phyloP scores from a whole-genome alignment of 1,139 yeast species.

The Saccharomyces uvarum region DNA sequence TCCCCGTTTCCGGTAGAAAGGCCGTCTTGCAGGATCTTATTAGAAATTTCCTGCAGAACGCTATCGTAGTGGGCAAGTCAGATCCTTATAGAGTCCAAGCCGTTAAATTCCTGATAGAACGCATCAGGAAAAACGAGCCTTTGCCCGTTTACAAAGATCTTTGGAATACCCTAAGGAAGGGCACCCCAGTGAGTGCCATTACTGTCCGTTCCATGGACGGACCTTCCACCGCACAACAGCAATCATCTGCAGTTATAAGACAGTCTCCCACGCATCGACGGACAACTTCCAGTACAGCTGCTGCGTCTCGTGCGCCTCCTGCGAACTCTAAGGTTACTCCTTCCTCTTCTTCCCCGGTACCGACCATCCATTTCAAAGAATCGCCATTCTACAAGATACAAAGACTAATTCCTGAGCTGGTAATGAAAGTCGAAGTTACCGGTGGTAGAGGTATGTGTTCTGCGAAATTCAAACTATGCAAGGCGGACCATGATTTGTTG shows the following conservation, averaged over 20 bases:
- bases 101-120: slow-evolving; percentile 38
- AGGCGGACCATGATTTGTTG: slow-evolving; percentile 34
- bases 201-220: slow-evolving; percentile 18
- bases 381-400: slow-evolving; percentile 46
- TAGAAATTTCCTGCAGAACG: slow-evolving; percentile 34
- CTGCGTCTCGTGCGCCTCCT: not conserved
- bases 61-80: slow-evolving; percentile 32
- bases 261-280: not conserved
- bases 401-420: slow-evolving; percentile 40
- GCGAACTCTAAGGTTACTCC: not conserved
- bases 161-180: slow-evolving; percentile 19
- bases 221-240: slow-evolving; percentile 12
- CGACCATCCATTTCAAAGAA: slow-evolving; percentile 34
- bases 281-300: not conserved
- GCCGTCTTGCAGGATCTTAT: slow-evolving; percentile 45
- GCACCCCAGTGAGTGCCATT: slow-evolving; percentile 18
- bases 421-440: slow-evolving; percentile 34
- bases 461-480: slow-evolving; percentile 36
- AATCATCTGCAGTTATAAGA: not conserved
- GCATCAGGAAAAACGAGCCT: slow-evolving; percentile 33
- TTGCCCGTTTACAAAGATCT: slow-evolving; percentile 37
- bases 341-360: not conserved
- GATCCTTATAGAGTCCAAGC: slow-evolving; percentile 42
- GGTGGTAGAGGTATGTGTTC: slow-evolving; percentile 38
- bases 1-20: slow-evolving; percentile 45